Evolutionary conservation across 169 alveolate genomes (phyloP).

Genomic region (Miamiensis avidus): DNA sequence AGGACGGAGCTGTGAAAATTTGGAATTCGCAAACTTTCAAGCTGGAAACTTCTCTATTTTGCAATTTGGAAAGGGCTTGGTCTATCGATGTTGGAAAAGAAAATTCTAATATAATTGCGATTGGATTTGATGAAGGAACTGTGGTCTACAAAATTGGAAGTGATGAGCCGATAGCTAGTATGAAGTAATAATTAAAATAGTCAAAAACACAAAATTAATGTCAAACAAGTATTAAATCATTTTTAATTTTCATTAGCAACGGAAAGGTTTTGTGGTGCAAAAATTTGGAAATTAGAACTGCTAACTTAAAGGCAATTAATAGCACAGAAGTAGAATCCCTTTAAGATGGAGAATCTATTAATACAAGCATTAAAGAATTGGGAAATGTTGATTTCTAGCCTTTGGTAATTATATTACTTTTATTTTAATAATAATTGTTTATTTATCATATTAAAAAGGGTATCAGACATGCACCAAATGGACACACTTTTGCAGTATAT

Average conservation of each 20-base stretch:
- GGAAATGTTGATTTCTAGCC: conserved; percentile 95
- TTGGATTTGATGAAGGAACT: conserved; percentile 90
- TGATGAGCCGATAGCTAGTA: conserved; percentile 95
- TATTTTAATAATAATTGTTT: no score
- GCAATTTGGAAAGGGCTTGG: conserved; percentile 95
- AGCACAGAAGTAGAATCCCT: conserved; percentile 76
- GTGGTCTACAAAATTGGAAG: conserved; percentile 95
- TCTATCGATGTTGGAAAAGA: conserved; percentile 74
- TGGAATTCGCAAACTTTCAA: conserved; percentile 95
- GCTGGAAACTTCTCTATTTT: conserved; percentile 93
- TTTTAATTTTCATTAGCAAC: conserved; percentile 54
- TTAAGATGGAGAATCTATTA: conserved; percentile 54
- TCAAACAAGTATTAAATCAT: background rate
- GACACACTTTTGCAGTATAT: conserved; percentile 94
- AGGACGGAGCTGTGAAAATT: conserved; percentile 95
- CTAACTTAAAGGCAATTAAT: conserved; percentile 87
- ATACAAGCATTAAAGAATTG: conserved; percentile 76
- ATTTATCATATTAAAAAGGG: conserved; percentile 52
- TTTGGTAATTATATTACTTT: background rate
- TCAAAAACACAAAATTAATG: no score
- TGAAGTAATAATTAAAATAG: conserved; percentile 56
- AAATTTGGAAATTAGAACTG: conserved; percentile 92
- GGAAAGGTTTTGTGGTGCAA: conserved; percentile 95
- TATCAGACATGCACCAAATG: conserved; percentile 96
- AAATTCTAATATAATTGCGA: conserved; percentile 73